phyloP scores from a whole-genome alignment of 345 rosid species.

The Eucalyptus pauciflora region DNA sequence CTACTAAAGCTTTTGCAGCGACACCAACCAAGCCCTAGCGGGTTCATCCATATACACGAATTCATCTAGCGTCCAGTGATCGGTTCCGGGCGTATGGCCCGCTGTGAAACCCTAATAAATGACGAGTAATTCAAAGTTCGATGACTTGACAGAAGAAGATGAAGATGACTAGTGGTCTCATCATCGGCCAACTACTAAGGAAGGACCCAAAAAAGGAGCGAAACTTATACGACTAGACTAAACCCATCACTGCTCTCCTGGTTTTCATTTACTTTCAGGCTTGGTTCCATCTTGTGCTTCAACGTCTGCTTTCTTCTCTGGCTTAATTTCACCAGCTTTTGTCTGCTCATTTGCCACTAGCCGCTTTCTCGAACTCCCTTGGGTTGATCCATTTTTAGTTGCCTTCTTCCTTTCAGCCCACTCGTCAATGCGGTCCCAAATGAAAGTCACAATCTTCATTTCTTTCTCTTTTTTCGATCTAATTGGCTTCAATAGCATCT shows the following conservation, averaged over 20 bases:
- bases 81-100: no score
- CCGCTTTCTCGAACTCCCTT: not conserved
- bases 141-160: not conserved
- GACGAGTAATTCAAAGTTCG: no score
- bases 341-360: conserved; percentile 1
- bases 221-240: not conserved
- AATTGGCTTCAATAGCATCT: conserved; percentile 34
- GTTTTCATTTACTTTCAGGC: not conserved
- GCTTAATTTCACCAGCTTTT: not conserved
- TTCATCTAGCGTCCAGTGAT: no score
- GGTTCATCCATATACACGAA: no score
- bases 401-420: conserved; percentile 8
- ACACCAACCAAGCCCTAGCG: no score
- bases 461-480: conserved; percentile 48
- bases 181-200: not conserved
- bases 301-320: not conserved
- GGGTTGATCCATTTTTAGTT: conserved; percentile 1
- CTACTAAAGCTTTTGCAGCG: no score
- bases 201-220: not conserved
- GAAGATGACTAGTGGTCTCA: not conserved
- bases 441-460: conserved; percentile 60
- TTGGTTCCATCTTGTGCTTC: not conserved
- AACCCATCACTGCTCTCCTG: not conserved
- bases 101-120: no score
- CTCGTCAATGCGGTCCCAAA: conserved; percentile 35